Conservation (phyloP, 352 stramenopile genomes). For the Phytophthora palmivora region DNA sequence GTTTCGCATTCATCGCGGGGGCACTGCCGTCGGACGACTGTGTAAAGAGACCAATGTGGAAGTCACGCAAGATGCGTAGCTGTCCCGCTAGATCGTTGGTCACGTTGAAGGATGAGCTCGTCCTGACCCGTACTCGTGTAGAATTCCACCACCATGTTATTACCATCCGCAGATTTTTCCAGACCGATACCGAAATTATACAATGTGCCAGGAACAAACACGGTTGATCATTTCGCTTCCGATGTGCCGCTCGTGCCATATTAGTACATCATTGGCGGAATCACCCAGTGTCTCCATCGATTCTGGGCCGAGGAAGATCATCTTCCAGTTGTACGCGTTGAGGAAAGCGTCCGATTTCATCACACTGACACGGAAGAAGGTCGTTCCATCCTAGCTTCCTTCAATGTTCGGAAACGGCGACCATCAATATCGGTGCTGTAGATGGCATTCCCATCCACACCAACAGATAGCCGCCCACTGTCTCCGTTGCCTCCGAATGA, state of each 20-base stretch:
- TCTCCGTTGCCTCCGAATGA: conserved; percentile 56
- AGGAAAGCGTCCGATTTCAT: conserved; percentile 55
- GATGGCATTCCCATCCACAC: conserved; percentile 53
- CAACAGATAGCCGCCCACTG: conserved; percentile 58
- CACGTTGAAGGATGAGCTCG: conserved; percentile 40
- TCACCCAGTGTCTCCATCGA: conserved; percentile 53
- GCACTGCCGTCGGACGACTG: conserved; percentile 19
- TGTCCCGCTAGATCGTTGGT: conserved; percentile 40
- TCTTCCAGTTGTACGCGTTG: conserved; percentile 64
- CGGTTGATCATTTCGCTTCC: conserved; percentile 57
- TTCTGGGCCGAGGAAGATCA: conserved; percentile 67
- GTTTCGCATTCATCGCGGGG: conserved; percentile 31
- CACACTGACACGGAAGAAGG: conserved; percentile 67
- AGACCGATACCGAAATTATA: conserved; percentile 75
- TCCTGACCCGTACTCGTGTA: conserved; percentile 58
- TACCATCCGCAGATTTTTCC: conserved; percentile 12
- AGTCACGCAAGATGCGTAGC: conserved; percentile 38
- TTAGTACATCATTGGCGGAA: conserved; percentile 60
- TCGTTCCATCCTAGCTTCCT: conserved; percentile 38
- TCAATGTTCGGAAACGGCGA: conserved; percentile 63
- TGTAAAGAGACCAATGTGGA: conserved; percentile 12
- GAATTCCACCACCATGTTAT: conserved; percentile 42
- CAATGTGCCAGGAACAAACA: conserved; percentile 58
- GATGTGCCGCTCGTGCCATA: conserved; percentile 50
- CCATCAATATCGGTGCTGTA: conserved; percentile 61